phyloP scores from a whole-genome alignment of 192 early-diverging fungal species.

The Backusella parvicylindrica region DNA sequence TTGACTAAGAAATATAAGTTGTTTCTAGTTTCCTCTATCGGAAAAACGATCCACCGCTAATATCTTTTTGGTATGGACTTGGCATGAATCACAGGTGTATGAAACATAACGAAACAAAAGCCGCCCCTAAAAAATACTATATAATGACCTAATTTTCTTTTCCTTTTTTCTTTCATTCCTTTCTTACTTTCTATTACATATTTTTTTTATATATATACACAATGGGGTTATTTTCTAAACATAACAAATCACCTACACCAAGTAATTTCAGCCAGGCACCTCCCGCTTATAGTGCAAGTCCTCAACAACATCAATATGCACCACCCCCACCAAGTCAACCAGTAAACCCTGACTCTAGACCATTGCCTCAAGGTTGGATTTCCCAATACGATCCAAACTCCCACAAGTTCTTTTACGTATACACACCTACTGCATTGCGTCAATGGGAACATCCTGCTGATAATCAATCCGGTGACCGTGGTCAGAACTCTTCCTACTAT shows the following conservation, averaged over 20 bases:
- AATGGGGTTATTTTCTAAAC: constrained; percentile 30
- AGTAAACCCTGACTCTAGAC: constrained; percentile 23
- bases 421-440: constrained; percentile 26
- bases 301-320: background rate
- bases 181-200: background rate
- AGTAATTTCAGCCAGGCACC: background rate
- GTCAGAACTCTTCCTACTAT: background rate
- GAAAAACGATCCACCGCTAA: background rate
- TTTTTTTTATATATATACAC: background rate
- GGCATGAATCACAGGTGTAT: background rate
- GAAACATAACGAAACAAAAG: background rate
- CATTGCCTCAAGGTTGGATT: constrained; percentile 32
- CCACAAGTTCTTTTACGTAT: constrained; percentile 33
- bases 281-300: background rate
- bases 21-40: background rate
- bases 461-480: constrained; percentile 9
- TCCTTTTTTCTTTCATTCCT: background rate
- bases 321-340: constrained; percentile 18
- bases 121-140: background rate
- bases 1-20: background rate
- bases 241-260: background rate
- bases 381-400: constrained; percentile 26
- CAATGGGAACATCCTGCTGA: constrained; percentile 40
- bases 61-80: background rate
- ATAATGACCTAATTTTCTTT: background rate